phyloP scores from a whole-genome alignment of 129 eudicot genomes.

The Erigeron canadensis region DNA sequence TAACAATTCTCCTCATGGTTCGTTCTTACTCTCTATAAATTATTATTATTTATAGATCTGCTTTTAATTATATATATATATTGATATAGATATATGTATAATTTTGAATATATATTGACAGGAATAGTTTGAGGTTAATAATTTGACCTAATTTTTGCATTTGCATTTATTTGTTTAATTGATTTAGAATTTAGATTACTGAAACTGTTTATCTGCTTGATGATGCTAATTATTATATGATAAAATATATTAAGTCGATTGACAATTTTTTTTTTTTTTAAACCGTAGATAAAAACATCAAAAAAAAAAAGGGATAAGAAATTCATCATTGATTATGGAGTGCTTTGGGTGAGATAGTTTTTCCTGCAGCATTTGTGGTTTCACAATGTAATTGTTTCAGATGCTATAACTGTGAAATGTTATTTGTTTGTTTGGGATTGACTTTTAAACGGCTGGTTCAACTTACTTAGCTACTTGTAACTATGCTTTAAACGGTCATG shows the following conservation, averaged over 20 bases:
- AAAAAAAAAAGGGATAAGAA: no score
- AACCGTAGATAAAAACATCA: no score
- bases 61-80: neutral
- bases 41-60: conserved; percentile 3
- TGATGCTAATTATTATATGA: neutral
- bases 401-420: neutral
- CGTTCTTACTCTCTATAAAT: conserved; percentile 14
- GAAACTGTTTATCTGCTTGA: neutral
- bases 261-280: no score
- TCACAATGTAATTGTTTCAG: neutral
- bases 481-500: neutral
- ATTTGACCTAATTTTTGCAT: neutral
- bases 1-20: conserved; percentile 40
- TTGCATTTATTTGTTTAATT: neutral
- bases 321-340: neutral
- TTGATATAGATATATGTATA: neutral
- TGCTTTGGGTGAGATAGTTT: neutral
- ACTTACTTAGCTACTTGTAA: neutral
- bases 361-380: neutral
- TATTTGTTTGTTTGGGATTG: neutral
- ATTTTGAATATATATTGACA: neutral
- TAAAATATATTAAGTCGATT: no score
- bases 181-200: neutral
- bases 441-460: neutral
- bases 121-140: neutral